Base-by-base conservation (phyloP, 352 stramenopile species). In the Pythium monospermum region DNA sequence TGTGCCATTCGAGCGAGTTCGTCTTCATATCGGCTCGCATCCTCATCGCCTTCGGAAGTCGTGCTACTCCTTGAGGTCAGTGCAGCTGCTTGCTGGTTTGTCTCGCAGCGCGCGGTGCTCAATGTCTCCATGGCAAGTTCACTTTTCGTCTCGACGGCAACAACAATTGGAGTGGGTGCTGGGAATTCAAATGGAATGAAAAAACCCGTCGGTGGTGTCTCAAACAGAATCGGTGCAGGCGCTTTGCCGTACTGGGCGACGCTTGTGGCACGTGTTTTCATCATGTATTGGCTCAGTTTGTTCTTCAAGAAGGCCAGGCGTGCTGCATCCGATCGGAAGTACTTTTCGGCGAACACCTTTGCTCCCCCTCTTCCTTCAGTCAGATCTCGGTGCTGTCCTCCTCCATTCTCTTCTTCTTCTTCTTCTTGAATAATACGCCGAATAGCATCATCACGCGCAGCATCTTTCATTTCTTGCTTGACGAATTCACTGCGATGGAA, bases 401-500 rank as follows among this genome's bases (percentile, higher is more conserved):
- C n/a, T n/a, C n/a, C n/a, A n/a, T n/a, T n/a, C n/a, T n/a, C n/a
- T n/a, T n/a, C n/a, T n/a, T n/a, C n/a, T n/a, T 40, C 47, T 53
- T 83, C 68, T 35, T 68, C 39, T 6, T 52, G 53, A 15, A 87
- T 31, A 8, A 78, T 49, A 18, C 69, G 40, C 6, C 59, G 53
- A n/a, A 85, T 69, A 3, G 50, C 45, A 7, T 63, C 58, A 26
- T 70, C 78, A 1, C 31, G 39, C 7, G 61, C 57, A n/a, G 76
- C 78, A 36, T 83, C 73, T 15, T 68, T 37, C 3, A 70, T 51
- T 33, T 87, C 76, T 21, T 67, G 61, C 21, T 68, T 63, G 13
- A 90, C 41, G 36, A 85, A 85, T 2, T 77, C 65, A 13, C 66
- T 50, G 7, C 79, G 76, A 40, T 76, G 56, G n/a, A 69, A 66